These are phyloP conservation scores for Ramaria rubella DNA, from an alignment of 768 basidiomycete genomes.

Conservation along the genomic window DNA sequence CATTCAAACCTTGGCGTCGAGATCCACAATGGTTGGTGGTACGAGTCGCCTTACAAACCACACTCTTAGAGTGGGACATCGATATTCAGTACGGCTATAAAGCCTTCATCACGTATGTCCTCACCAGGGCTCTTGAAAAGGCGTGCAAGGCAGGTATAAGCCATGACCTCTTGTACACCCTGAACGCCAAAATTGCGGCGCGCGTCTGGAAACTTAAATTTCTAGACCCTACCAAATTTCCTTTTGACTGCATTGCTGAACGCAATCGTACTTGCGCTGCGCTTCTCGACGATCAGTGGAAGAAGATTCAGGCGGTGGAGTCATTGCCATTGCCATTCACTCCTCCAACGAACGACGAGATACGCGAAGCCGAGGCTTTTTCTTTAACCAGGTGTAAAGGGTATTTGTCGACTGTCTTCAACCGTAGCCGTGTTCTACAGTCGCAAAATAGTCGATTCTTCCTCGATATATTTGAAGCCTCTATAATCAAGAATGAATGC, in stretches of 20 bases:
- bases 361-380: background rate
- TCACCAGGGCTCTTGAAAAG: constrained; percentile 16
- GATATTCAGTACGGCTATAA: constrained; percentile 33
- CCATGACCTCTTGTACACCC: background rate
- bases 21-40: constrained; percentile 45
- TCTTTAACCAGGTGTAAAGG: background rate
- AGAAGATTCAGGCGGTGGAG: background rate
- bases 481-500: background rate
- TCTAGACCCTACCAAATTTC: background rate
- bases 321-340: background rate
- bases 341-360: background rate
- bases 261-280: background rate
- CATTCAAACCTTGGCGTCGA: constrained; percentile 41
- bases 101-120: constrained; percentile 38
- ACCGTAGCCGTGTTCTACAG: background rate
- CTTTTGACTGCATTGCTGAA: background rate
- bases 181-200: background rate
- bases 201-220: background rate
- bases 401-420: background rate
- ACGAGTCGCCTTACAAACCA: constrained; percentile 36
- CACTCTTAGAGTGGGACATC: constrained; percentile 16
- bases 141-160: background rate
- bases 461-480: background rate
- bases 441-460: background rate
- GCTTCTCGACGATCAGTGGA: background rate